A percentile compares a stretch with the other conserved stretches of the same genome.
These are phyloP conservation scores for Mycena polygramma DNA, from an alignment of 768 basidiomycete species.

Conservation along the genomic window DNA sequence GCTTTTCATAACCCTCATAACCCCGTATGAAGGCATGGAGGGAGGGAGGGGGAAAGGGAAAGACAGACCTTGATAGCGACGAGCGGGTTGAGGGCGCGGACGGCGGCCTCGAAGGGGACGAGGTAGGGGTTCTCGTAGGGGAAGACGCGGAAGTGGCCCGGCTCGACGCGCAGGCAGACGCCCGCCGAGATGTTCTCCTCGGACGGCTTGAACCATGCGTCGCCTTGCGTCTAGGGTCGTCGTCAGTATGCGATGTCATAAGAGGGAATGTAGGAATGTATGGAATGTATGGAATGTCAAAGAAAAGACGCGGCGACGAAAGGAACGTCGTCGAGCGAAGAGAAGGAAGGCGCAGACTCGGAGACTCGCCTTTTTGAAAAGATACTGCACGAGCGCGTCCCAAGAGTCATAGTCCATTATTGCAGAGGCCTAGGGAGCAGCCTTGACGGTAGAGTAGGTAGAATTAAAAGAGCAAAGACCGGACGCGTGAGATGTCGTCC, in stretches of 20 bases:
- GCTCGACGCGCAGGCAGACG: conserved; percentile 79
- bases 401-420: conserved; percentile 84
- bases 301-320: conserved; percentile 47
- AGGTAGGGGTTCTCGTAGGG: conserved; percentile 89
- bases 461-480: too few species aligned
- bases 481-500: too few species aligned
- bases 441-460: too few species aligned
- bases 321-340: too few species aligned
- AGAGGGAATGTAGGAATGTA: too few species aligned
- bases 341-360: too few species aligned
- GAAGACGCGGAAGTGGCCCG: conserved; percentile 82
- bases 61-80: conserved; percentile 76
- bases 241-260: too few species aligned
- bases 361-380: conserved; percentile 74
- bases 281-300: conserved; percentile 40
- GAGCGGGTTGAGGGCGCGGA: conserved; percentile 82
- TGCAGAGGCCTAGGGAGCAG: too few species aligned
- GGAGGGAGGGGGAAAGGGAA: not conserved
- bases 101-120: conserved; percentile 85
- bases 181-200: conserved; percentile 86
- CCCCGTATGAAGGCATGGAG: too few species aligned
- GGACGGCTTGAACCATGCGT: conserved; percentile 89
- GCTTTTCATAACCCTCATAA: not conserved
- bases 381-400: conserved; percentile 84
- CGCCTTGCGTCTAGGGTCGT: conserved; percentile 70